phyloP scores from a whole-genome alignment of 2,329 filamentous ascomycete genomes.

The Lecanoromycetidae sp. region DNA sequence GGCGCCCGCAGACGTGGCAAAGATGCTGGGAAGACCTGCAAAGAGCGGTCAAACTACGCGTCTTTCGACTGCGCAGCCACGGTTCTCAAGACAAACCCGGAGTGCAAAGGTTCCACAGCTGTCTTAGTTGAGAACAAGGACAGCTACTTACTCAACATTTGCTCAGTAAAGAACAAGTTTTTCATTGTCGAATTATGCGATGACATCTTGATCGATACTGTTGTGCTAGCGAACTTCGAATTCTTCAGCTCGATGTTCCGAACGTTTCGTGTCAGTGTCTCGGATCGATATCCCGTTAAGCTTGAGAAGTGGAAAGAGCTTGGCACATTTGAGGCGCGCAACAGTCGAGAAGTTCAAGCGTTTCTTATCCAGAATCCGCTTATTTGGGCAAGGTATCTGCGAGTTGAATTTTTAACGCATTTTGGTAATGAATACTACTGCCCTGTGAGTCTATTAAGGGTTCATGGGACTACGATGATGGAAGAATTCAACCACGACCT shows the following conservation, averaged over 20 bases:
- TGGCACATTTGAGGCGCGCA: conserved; percentile 80
- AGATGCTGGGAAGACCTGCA: conserved; percentile 93
- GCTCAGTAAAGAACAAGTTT: conserved; percentile 76
- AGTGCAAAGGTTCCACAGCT: conserved; percentile 76
- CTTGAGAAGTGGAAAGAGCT: conserved; percentile 81
- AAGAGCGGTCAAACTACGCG: conserved; percentile 93
- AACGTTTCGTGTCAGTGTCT: conserved; percentile 80
- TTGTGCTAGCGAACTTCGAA: conserved; percentile 96
- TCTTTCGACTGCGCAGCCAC: conserved; percentile 96
- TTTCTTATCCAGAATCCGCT: conserved; percentile 89
- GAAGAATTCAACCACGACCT: conserved; percentile 84
- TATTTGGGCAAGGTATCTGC: conserved; percentile 89
- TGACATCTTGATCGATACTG: conserved; percentile 73
- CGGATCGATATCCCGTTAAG: conserved; percentile 89
- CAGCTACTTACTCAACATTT: conserved; percentile 94
- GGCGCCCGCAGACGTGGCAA: conserved; percentile 59
- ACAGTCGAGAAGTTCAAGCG: conserved; percentile 84
- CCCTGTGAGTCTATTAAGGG: conserved; percentile 74
- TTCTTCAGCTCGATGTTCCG: conserved; percentile 98
- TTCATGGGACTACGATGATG: conserved; percentile 91
- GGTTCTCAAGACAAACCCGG: conserved; percentile 74
- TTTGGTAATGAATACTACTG: conserved; percentile 97
- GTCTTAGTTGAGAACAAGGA: conserved; percentile 95
- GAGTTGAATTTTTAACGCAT: conserved; percentile 82
- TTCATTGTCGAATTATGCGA: conserved; percentile 90